Base-by-base conservation (phyloP, 2,329 filamentous ascomycete species). In the Claviceps fusiformis region DNA sequence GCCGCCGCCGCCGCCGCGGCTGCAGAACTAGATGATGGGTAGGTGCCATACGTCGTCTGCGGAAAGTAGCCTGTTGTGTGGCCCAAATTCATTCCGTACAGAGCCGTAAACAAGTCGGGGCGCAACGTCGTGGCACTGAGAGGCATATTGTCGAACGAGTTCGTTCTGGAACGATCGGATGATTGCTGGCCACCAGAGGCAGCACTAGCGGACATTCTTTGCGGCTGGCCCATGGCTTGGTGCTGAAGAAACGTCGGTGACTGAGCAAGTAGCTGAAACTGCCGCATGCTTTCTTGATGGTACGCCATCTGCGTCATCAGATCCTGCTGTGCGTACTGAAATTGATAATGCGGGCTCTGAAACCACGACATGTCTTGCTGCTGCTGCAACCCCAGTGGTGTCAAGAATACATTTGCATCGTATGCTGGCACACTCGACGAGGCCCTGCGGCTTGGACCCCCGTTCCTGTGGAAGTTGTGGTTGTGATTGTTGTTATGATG, bases 121-220 rank as follows among this genome's bases (percentile, higher is more conserved):
- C 76, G 75, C 3, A 82, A 63, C 2, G 81, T 46, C 43, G 52
- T 79, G 1, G 80, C 78, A n/a, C 74, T 78, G 43, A 82, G 64
- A 5, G 81, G 81, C 19, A 78, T 73, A 54, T 78, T 82, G 61
- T 85, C 81, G 62, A 84, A 80, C 13, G 81, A 84, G 62, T 79
- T 82, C 7, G 80, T 83, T 58, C 82, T 75, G 43, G 80, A 78
- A 59, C 82, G 70, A 62, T 80, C 74, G 35, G 69, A 63, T 53
- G 74, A 64, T 37, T 63, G 66, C 39, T 67, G 65, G 3, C 57
- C 62, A 3, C 56, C 61, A 1, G 64, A 60, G 9, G 57, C 60
- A 8, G 62, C 59, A 29, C 53, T 62, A n/a, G 61, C 57, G 41
- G 66, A 60, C 48, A 67, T 55, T 39, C 65, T 60, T 53, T 67